A percentile compares a stretch with the other conserved stretches of the same genome.
Conservation (phyloP, 78 protist species). For the Planoprotostelium fungivorum region DNA sequence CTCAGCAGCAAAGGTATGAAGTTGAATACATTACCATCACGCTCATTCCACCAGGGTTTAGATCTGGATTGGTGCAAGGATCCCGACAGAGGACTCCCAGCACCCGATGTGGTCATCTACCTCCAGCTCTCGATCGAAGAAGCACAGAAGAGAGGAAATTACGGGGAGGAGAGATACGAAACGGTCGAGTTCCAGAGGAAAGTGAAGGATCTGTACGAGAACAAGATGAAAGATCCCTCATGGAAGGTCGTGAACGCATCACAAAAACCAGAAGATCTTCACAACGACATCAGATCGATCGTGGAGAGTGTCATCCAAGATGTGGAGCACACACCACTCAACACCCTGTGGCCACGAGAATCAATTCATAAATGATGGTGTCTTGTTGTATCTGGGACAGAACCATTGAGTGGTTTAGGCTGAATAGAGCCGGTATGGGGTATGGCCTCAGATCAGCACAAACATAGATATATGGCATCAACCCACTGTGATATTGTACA, state of each 20-base stretch:
- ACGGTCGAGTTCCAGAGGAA: constrained; percentile 67
- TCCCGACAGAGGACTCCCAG: constrained; percentile 80
- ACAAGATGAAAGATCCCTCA: background rate
- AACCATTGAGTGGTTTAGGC: no score
- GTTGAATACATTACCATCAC: no score
- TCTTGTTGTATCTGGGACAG: no score
- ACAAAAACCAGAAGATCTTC: background rate
- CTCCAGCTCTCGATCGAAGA: constrained; percentile 59
- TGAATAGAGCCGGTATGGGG: no score
- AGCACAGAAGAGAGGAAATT: constrained; percentile 74
- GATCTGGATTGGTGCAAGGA: constrained; percentile 80
- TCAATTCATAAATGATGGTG: no score
- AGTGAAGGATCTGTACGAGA: constrained; percentile 38
- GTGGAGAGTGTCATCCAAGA: background rate
- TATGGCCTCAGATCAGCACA: no score
- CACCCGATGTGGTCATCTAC: constrained; percentile 79
- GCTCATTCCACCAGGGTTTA: constrained; percentile 46
- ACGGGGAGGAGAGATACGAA: constrained; percentile 84
- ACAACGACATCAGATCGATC: background rate
- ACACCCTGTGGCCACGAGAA: no score
- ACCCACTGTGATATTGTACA: no score
- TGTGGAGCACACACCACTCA: no score
- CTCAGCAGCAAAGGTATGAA: constrained; percentile 74
- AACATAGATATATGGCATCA: no score
- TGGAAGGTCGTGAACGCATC: constrained; percentile 13